A percentile compares a stretch with the other conserved stretches of the same genome.
Conservation (phyloP, 2,329 filamentous ascomycete species). For the Penicillium corylophilum region DNA sequence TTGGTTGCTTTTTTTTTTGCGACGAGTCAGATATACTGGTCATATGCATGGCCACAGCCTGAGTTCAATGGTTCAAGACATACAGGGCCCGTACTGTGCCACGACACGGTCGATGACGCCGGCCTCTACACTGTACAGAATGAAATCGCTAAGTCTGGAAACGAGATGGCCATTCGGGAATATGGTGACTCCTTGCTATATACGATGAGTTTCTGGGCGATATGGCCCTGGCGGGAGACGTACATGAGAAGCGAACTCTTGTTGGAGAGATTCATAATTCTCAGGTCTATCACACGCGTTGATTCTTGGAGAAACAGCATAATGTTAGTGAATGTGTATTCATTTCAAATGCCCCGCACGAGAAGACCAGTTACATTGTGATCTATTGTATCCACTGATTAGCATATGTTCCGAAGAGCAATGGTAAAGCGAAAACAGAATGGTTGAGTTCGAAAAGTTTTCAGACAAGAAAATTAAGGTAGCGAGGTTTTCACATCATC, state of each 20-base stretch:
- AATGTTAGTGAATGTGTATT: constrained; percentile 27
- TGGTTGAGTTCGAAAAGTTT: constrained; percentile 20
- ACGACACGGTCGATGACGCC: constrained; percentile 86
- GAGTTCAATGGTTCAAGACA: constrained; percentile 37
- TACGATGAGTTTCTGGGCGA: constrained; percentile 39
- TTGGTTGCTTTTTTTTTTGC: constrained; percentile 70
- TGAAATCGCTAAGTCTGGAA: constrained; percentile 94
- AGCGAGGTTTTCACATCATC: constrained; percentile 99
- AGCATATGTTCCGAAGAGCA: constrained; percentile 18
- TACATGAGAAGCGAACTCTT: constrained; percentile 88
- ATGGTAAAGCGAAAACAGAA: constrained; percentile 8
- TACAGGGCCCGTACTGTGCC: constrained; percentile 88
- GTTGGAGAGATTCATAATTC: constrained; percentile 74
- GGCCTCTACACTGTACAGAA: constrained; percentile 97
- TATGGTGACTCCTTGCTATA: constrained; percentile 81
- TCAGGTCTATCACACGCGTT: constrained; percentile 92
- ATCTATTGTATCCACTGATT: constrained; percentile 23
- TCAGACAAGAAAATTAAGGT: constrained; percentile 95
- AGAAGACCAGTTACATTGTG: constrained; percentile 2
- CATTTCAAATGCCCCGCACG: neutral
- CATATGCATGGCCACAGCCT: constrained; percentile 4
- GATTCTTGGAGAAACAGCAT: constrained; percentile 60
- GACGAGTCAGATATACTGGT: constrained; percentile 26
- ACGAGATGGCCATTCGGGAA: constrained; percentile 93
- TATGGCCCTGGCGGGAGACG: constrained; percentile 47